Percentiles rank a stretch among this genome's conserved stretches.
Conservation (phyloP, 1,139 yeast genomes). For the Suhomyces anneliseae region DNA sequence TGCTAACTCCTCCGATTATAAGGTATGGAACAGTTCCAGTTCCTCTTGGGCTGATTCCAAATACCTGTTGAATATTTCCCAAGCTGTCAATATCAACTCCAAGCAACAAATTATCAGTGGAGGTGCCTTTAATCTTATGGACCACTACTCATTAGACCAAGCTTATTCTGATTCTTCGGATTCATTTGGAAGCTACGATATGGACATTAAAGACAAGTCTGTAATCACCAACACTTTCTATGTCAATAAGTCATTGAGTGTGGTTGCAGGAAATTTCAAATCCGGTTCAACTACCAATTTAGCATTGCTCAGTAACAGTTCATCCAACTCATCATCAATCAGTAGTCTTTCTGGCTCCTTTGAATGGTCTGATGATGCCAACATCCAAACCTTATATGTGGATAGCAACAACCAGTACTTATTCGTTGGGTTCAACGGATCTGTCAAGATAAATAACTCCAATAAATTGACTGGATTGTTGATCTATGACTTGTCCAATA, state of each 20-base stretch:
- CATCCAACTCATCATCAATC: constrained; percentile 22
- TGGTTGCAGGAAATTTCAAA: constrained; percentile 51
- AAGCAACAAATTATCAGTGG: constrained; percentile 40
- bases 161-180: constrained; percentile 27
- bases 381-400: constrained; percentile 45
- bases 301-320: constrained; percentile 42
- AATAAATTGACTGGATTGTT: constrained; percentile 45
- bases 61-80: constrained; percentile 36
- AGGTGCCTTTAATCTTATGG: constrained; percentile 41
- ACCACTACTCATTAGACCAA: constrained; percentile 30
- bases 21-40: constrained; percentile 44
- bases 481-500: constrained; percentile 49
- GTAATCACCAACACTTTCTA: constrained; percentile 39
- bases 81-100: constrained; percentile 27
- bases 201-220: constrained; percentile 32
- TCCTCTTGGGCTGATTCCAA: constrained; percentile 32
- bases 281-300: constrained; percentile 24
- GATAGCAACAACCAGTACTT: constrained; percentile 37
- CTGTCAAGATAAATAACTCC: constrained; percentile 29
- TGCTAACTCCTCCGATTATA: constrained; percentile 14
- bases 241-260: constrained; percentile 51
- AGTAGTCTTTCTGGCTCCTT: constrained; percentile 29
- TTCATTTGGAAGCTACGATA: constrained; percentile 25
- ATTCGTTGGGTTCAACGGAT: constrained; percentile 54
- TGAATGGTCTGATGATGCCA: constrained; percentile 34